These are phyloP conservation scores for Aspergillus heteromorphus DNA, from an alignment of 495 filamentous ascomycete genomes.

Conservation along the genomic window DNA sequence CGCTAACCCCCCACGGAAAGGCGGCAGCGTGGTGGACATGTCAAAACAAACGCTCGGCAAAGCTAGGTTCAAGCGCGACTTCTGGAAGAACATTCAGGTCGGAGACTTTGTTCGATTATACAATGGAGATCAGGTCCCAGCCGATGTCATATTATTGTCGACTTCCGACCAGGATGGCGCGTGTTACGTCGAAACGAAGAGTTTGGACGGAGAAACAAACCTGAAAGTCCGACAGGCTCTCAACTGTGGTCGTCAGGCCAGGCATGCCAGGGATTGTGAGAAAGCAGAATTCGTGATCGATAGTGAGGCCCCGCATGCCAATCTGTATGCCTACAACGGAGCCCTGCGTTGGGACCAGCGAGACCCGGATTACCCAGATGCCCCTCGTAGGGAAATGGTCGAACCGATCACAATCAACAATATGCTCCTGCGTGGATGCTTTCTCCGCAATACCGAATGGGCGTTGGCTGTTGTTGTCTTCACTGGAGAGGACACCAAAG, in stretches of 20 bases:
- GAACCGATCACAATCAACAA: slow-evolving; percentile 96
- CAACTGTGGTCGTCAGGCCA: slow-evolving; percentile 74
- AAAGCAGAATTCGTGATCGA: slow-evolving; percentile 80
- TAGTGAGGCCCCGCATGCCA: slow-evolving; percentile 86
- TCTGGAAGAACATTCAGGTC: slow-evolving; percentile 93
- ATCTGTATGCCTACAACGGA: slow-evolving; percentile 89
- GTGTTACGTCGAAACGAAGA: slow-evolving; percentile 98
- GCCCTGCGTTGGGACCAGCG: slow-evolving; percentile 82
- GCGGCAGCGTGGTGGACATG: slow-evolving; percentile 62
- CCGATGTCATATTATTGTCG: slow-evolving; percentile 91
- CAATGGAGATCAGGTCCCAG: slow-evolving; percentile 92
- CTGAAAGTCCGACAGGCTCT: slow-evolving; percentile 91
- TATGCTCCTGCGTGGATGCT: slow-evolving; percentile 85
- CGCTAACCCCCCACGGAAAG: slow-evolving; percentile 34
- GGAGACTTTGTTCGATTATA: slow-evolving; percentile 97
- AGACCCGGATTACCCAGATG: slow-evolving; percentile 54
- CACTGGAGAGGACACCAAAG: slow-evolving; percentile 96
- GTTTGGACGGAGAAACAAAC: slow-evolving; percentile 96
- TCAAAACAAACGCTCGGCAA: slow-evolving; percentile 52
- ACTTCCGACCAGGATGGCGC: slow-evolving; percentile 93
- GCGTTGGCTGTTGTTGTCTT: slow-evolving; percentile 91
- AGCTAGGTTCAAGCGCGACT: slow-evolving; percentile 82
- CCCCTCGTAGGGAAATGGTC: slow-evolving; percentile 66
- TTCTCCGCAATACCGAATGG: slow-evolving; percentile 95
- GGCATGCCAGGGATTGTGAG: slow-evolving; percentile 90